Conservation (phyloP, 2,329 filamentous ascomycete genomes). For the Akanthomyces muscarius region DNA sequence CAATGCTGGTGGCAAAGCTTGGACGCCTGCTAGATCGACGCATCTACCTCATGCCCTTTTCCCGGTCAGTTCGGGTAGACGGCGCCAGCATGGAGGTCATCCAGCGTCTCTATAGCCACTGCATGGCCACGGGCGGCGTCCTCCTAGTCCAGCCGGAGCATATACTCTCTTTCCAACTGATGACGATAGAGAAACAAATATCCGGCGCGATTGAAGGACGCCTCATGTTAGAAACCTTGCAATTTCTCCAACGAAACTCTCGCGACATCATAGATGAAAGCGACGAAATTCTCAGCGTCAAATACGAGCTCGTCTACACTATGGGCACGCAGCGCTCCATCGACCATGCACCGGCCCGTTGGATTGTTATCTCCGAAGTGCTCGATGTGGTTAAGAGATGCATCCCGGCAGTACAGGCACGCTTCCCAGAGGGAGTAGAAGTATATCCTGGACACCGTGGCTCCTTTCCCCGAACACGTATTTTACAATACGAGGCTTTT, state of each 20-base stretch:
- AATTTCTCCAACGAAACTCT: slow-evolving; percentile 32
- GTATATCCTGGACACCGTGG: neutral
- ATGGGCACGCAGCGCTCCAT: slow-evolving; percentile 50
- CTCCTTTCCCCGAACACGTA: neutral
- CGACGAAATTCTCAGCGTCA: slow-evolving; percentile 58
- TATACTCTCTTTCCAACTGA: slow-evolving; percentile 59
- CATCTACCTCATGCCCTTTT: slow-evolving; percentile 57
- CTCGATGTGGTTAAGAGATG: neutral
- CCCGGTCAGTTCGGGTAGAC: slow-evolving; percentile 41
- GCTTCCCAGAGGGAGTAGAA: neutral
- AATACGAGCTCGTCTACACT: slow-evolving; percentile 61
- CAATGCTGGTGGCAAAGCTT: slow-evolving; percentile 51
- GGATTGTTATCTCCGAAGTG: slow-evolving; percentile 47
- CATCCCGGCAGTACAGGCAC: neutral
- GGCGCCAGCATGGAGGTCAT: slow-evolving; percentile 34
- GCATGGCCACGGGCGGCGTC: slow-evolving; percentile 47
- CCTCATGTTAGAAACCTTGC: neutral
- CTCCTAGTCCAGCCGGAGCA: slow-evolving; percentile 62
- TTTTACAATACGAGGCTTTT: neutral
- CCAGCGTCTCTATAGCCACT: slow-evolving; percentile 38
- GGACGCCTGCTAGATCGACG: slow-evolving; percentile 52
- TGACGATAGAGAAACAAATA: slow-evolving; percentile 36
- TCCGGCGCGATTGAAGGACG: slow-evolving; percentile 24
- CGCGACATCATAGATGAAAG: slow-evolving; percentile 62
- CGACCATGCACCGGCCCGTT: slow-evolving; percentile 52